A percentile compares a stretch with the other conserved stretches of the same genome.
phyloP scores from a whole-genome alignment of 148 eudicot species.

The Persicaria tinctoria region DNA sequence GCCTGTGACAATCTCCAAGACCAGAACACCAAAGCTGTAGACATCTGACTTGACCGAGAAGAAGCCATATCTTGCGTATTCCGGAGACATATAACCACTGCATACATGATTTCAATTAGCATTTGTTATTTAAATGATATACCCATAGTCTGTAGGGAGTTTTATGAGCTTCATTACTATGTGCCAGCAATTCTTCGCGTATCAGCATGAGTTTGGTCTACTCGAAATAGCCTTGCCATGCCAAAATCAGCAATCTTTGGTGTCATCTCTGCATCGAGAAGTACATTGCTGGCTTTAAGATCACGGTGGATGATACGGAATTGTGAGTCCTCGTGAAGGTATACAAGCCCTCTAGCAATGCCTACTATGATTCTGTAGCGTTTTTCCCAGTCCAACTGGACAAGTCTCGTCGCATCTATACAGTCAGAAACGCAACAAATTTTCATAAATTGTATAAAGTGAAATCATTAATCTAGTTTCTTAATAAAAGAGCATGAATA shows the following conservation, averaged over 20 bases:
- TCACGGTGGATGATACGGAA: conserved; percentile 65
- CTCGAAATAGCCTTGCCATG: conserved; percentile 54
- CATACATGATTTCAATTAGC: no score
- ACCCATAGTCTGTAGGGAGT: no score
- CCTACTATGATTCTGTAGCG: conserved; percentile 50
- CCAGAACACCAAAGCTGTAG: no score
- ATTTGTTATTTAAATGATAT: no score
- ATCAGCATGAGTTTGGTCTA: conserved; percentile 52
- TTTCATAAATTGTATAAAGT: background rate
- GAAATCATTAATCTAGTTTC: background rate
- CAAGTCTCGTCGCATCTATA: background rate
- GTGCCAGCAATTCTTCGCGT: conserved; percentile 21
- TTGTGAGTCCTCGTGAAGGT: conserved; percentile 57
- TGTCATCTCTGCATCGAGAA: conserved; percentile 50
- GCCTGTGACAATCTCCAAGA: no score
- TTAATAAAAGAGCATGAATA: background rate
- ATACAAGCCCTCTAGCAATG: conserved; percentile 60
- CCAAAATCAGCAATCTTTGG: conserved; percentile 89
- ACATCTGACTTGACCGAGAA: no score
- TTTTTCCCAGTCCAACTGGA: conserved; percentile 9
- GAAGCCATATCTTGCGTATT: no score
- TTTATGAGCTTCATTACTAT: background rate
- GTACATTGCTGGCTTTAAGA: conserved; percentile 67
- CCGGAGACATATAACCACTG: no score
- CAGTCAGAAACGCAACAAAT: background rate